phyloP scores from a whole-genome alignment of 495 filamentous ascomycete genomes.

The Lineolata rhizophorae region DNA sequence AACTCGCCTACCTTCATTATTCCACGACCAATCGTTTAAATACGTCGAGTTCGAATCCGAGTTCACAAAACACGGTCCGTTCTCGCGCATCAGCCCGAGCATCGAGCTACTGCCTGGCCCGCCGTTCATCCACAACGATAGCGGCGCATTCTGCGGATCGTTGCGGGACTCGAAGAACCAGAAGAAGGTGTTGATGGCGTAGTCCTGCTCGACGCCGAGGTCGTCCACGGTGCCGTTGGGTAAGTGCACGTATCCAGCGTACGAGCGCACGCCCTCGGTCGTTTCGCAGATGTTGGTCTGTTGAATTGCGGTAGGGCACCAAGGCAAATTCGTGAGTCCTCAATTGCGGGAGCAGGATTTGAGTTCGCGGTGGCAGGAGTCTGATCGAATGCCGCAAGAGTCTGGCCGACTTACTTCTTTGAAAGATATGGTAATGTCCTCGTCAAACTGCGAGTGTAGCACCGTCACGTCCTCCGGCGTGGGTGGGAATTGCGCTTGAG shows the following conservation, averaged over 20 bases:
- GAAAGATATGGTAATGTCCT: slow-evolving; percentile 39
- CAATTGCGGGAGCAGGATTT: no score
- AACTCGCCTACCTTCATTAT: slow-evolving; percentile 4
- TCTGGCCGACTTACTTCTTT: slow-evolving; percentile 33
- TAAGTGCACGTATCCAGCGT: slow-evolving; percentile 23
- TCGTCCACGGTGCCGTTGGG: slow-evolving; percentile 25
- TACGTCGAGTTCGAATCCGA: slow-evolving; percentile 14
- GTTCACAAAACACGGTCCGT: slow-evolving; percentile 14
- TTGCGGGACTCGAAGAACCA: slow-evolving; percentile 52
- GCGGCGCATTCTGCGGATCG: slow-evolving; percentile 30
- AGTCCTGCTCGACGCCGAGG: slow-evolving; percentile 25
- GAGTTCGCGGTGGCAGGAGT: neutral
- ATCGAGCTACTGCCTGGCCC: slow-evolving; percentile 10
- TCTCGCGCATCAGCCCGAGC: slow-evolving; percentile 11
- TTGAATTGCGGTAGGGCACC: no score
- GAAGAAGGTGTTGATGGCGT: slow-evolving; percentile 55
- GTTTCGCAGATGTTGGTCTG: slow-evolving; percentile 14
- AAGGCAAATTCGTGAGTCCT: no score
- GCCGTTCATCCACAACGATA: slow-evolving; percentile 48
- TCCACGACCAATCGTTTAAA: slow-evolving; percentile 14
- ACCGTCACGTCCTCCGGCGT: slow-evolving; percentile 28
- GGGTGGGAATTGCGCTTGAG: slow-evolving; percentile 31
- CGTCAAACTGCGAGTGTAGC: slow-evolving; percentile 31
- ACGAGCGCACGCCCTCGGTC: slow-evolving; percentile 12
- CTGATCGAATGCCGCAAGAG: neutral